phyloP scores from a whole-genome alignment of 2,329 filamentous ascomycete genomes.

The Hypoxylon sp. region DNA sequence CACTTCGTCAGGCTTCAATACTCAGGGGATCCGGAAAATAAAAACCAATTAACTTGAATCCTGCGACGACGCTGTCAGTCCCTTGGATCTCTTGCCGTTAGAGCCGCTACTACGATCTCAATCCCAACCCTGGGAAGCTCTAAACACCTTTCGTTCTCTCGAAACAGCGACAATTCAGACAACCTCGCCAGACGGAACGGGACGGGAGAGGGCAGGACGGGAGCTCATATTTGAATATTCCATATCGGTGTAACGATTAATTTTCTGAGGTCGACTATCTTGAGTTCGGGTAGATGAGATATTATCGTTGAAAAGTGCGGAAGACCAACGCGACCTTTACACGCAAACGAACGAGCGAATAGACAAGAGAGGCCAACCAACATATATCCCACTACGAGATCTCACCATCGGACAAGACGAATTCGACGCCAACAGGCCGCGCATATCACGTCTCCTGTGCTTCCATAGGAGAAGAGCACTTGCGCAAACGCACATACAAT shows the following conservation, averaged over 20 bases:
- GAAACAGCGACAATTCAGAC: neutral
- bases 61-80: conserved; percentile 15
- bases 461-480: neutral
- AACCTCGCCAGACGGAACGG: conserved; percentile 7
- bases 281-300: neutral
- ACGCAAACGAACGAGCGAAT: neutral
- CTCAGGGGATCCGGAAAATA: conserved; percentile 24
- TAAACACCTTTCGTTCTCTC: conserved; percentile 9
- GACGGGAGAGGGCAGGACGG: conserved; percentile 3
- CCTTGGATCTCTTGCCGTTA: conserved; percentile 14
- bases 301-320: neutral
- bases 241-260: neutral
- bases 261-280: neutral
- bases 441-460: neutral
- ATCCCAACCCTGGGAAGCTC: conserved; percentile 18
- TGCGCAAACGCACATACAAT: conserved; percentile 45
- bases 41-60: conserved; percentile 12
- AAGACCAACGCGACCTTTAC: neutral
- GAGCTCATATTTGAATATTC: neutral
- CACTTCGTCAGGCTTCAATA: conserved; percentile 26
- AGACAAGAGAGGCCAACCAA: neutral
- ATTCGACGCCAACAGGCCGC: neutral
- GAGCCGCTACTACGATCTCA: conserved; percentile 26
- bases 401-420: conserved; percentile 4
- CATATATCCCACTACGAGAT: neutral